These are phyloP conservation scores for Penicillium decumbens DNA, from an alignment of 2,329 filamentous ascomycete species.

Conservation along the genomic window DNA sequence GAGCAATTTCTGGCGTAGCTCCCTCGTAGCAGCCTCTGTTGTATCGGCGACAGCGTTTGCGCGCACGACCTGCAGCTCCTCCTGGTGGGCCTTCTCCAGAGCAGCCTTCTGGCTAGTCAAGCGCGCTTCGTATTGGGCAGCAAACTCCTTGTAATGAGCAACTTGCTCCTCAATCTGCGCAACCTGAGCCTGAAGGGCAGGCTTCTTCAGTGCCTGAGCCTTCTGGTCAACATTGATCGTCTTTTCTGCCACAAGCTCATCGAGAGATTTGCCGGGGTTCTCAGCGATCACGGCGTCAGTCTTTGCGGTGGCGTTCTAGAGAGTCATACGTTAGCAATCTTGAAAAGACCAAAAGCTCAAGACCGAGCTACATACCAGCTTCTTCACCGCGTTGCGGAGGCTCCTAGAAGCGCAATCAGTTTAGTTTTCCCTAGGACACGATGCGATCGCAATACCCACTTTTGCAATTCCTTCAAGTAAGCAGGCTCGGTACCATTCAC, in stretches of 20 bases:
- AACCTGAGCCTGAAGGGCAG: conserved; percentile 53
- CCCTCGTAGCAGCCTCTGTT: conserved; percentile 44
- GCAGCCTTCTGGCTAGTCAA: conserved; percentile 53
- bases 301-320: conserved; percentile 55
- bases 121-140: conserved; percentile 55
- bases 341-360: not conserved
- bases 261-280: conserved; percentile 56
- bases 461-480: conserved; percentile 83
- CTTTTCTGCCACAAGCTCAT: conserved; percentile 58
- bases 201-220: conserved; percentile 60
- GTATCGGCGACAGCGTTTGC: conserved; percentile 50
- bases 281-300: conserved; percentile 58
- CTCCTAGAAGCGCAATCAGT: conserved; percentile 53
- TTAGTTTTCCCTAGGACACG: conserved; percentile 10
- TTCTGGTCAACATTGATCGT: conserved; percentile 65
- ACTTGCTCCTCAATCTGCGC: conserved; percentile 59
- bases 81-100: conserved; percentile 52
- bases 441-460: conserved; percentile 53
- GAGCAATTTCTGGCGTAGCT: conserved; percentile 53
- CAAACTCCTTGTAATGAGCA: conserved; percentile 56
- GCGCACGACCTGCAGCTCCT: conserved; percentile 52
- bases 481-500: conserved; percentile 64
- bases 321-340: conserved; percentile 21
- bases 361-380: conserved; percentile 63
- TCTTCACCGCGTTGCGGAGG: conserved; percentile 90